Evolutionary conservation across 768 basidiomycete species (phyloP), one percentile per base, ranked within the genome.

Genomic region (Royoungia palumana): DNA sequence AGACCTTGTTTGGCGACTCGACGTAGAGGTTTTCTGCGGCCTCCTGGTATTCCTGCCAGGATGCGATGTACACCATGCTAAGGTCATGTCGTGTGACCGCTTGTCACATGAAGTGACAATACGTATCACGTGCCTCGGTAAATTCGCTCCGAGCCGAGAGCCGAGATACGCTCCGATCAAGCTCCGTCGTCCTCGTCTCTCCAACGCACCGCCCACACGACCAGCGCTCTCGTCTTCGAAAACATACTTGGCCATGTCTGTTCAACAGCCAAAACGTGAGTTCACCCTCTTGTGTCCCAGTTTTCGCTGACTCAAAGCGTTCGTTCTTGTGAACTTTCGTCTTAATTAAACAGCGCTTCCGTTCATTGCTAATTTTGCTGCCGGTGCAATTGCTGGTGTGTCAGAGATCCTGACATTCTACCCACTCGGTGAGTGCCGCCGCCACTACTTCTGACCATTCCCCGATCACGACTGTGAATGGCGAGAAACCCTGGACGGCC

Each of bases 311-410:
- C 32, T 6, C 13, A 32, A 24, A 5, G n/a, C 16, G 4, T 27
- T 28, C 9, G 19, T 14, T 16, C 17, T 4, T 19, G 1, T 28
- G 6, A 19, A 28, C 27, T 19, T n/a, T 19, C 17, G 14, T 11
- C 28, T 53, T 38, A 47, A 45, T 49, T 41, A 13, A 50, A 44
- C 35, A 93, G 90, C 89, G 24, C 76, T 92, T 40, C 90, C 90
- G 1, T 93, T 93, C 71, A 62, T 79, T 47, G 89, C 93, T 54
- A 96, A 90, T 62, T 98, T 99, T 63, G 79, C 85, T 1, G 94
- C 95, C 1, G 96, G 96, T 39, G 96, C 95, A 5, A 94, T 98
- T 59, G 96, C 96, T 54, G 95, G 95, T 48, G 81, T 90, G 54
- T 85, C 87, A 5, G 84, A 87, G 64, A 87, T 88, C 54, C 69